phyloP scores from a whole-genome alignment of 2,329 filamentous ascomycete genomes.

The Neophaeococcomyces aloes region DNA sequence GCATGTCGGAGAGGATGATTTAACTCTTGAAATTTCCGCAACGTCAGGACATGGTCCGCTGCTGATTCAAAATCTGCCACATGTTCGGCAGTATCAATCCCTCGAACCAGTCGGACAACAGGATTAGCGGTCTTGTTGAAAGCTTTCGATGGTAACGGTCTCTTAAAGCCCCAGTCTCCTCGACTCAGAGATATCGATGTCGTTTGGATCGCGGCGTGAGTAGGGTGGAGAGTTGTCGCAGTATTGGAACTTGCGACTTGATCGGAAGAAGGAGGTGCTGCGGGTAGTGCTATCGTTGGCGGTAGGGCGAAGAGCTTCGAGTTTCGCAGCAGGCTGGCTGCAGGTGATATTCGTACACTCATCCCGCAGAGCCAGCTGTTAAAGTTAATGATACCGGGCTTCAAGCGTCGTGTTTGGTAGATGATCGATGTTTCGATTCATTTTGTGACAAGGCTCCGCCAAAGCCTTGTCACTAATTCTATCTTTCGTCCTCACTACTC shows the following conservation, averaged over 20 bases:
- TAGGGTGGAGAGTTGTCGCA: slow-evolving; percentile 69
- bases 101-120: slow-evolving; percentile 57
- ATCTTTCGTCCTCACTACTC: too few relatives aligned
- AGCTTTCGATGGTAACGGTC: slow-evolving; percentile 65
- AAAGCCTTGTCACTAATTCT: too few relatives aligned
- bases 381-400: background rate
- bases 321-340: slow-evolving; percentile 62
- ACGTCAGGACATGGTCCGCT: slow-evolving; percentile 66
- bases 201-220: slow-evolving; percentile 70
- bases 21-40: slow-evolving; percentile 80
- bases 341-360: slow-evolving; percentile 44
- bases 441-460: too few relatives aligned
- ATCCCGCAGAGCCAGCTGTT: slow-evolving; percentile 26
- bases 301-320: slow-evolving; percentile 88
- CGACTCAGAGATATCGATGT: slow-evolving; percentile 58
- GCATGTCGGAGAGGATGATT: slow-evolving; percentile 44
- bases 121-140: slow-evolving; percentile 64
- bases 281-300: slow-evolving; percentile 56
- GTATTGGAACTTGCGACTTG: slow-evolving; percentile 49
- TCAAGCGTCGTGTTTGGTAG: too few relatives aligned
- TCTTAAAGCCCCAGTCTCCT: slow-evolving; percentile 90
- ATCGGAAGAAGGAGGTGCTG: slow-evolving; percentile 39
- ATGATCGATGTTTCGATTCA: too few relatives aligned
- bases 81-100: slow-evolving; percentile 75
- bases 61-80: slow-evolving; percentile 82